Percentiles rank a stretch among this genome's conserved stretches.
Conservation (phyloP, 805 yeast genomes). For the Yarrowia sp. region DNA sequence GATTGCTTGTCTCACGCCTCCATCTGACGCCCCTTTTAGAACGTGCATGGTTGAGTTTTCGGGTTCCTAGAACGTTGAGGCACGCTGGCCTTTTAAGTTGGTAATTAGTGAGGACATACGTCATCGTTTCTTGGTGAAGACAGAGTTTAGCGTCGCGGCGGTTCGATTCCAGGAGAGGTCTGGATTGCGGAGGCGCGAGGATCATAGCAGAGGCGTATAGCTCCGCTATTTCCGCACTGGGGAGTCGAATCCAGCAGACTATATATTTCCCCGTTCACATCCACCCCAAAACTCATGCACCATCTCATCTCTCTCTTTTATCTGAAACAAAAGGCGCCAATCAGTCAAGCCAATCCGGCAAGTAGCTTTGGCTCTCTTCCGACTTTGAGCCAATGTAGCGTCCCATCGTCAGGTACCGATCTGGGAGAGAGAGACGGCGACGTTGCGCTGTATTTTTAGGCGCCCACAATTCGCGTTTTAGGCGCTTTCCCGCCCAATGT, state of each 20-base stretch:
- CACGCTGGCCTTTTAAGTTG: background rate
- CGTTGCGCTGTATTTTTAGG: too few species aligned
- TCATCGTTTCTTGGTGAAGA: background rate
- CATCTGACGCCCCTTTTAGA: background rate
- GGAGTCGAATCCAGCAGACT: too few species aligned
- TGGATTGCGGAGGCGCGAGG: too few species aligned
- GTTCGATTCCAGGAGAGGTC: too few species aligned
- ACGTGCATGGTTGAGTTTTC: slow-evolving; percentile 17
- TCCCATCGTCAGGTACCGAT: slow-evolving; percentile 10
- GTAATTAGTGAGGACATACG: background rate
- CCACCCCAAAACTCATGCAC: too few species aligned
- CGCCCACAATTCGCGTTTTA: too few species aligned
- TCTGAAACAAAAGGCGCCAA: slow-evolving; percentile 6
- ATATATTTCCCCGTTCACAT: too few species aligned
- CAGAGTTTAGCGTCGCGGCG: too few species aligned
- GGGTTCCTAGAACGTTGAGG: slow-evolving; percentile 22
- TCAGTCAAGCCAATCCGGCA: background rate
- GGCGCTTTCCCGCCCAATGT: too few species aligned
- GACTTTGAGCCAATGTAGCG: slow-evolving; percentile 7
- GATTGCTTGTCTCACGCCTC: background rate
- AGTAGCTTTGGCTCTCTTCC: slow-evolving; percentile 8
- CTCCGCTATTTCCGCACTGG: too few species aligned
- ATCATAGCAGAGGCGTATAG: too few species aligned
- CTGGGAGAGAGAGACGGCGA: background rate
- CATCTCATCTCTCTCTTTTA: background rate